Evolutionary conservation across 768 basidiomycete species (phyloP).

Genomic region (Leccinum sublutescens): DNA sequence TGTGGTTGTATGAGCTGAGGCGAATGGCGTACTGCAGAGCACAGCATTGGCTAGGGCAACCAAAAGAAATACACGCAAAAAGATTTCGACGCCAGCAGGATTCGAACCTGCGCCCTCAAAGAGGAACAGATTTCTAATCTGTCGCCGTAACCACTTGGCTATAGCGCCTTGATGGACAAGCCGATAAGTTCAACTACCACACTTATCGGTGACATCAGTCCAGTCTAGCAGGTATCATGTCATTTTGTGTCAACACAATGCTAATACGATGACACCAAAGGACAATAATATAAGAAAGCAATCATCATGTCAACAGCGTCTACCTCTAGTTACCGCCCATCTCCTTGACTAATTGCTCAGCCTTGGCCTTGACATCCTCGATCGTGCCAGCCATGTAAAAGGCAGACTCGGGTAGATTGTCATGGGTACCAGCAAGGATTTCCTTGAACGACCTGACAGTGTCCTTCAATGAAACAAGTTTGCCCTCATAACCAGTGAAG

Average conservation of each 20-base stretch:
- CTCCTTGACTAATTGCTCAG: constrained; percentile 95
- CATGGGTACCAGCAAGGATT: constrained; percentile 88
- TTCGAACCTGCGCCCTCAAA: constrained; percentile 70
- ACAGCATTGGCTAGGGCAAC: constrained; percentile 13
- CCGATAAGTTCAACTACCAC: neutral
- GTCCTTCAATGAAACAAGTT: constrained; percentile 95
- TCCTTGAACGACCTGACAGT: constrained; percentile 97
- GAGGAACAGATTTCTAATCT: constrained; percentile 75
- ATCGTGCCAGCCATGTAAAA: constrained; percentile 99
- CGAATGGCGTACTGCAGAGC: too few species aligned
- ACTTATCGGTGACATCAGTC: neutral
- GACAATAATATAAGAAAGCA: constrained; percentile 2
- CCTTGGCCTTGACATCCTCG: constrained; percentile 96
- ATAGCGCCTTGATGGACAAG: constrained; percentile 49
- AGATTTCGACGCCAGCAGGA: constrained; percentile 57
- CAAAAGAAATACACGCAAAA: neutral
- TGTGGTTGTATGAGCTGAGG: neutral
- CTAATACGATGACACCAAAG: constrained; percentile 9
- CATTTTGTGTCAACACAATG: constrained; percentile 10
- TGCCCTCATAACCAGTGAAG: constrained; percentile 99
- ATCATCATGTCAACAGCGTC: constrained; percentile 15
- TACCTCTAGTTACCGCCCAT: constrained; percentile 52
- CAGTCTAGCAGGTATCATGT: constrained; percentile 6
- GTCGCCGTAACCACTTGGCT: constrained; percentile 81
- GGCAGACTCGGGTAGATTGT: constrained; percentile 89